Conservation (phyloP, 2,329 filamentous ascomycete genomes). For the Neonectria ditissima region DNA sequence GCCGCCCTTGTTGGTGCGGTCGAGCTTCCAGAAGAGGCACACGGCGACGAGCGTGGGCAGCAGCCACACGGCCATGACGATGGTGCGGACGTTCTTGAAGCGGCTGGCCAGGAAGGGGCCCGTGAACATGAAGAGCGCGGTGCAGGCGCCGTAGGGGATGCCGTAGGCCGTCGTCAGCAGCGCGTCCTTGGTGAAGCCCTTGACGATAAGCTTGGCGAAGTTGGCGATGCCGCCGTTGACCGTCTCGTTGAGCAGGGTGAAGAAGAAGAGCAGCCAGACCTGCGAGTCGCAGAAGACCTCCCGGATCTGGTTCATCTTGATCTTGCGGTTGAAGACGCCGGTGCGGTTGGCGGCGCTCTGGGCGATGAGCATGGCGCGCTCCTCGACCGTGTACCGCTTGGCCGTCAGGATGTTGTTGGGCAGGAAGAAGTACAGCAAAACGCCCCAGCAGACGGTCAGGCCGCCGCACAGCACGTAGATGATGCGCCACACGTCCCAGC, state of each 20-base stretch:
- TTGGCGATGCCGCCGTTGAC: slow-evolving; percentile 67
- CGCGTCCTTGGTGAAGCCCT: slow-evolving; percentile 55
- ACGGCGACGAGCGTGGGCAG: slow-evolving; percentile 63
- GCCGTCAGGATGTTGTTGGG: slow-evolving; percentile 60
- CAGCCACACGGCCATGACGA: slow-evolving; percentile 64
- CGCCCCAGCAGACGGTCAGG: slow-evolving; percentile 61
- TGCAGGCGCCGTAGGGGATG: slow-evolving; percentile 66
- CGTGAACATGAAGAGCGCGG: slow-evolving; percentile 64
- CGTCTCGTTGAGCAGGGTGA: slow-evolving; percentile 66
- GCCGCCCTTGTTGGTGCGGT: slow-evolving; percentile 55
- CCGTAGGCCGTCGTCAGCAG: slow-evolving; percentile 61
- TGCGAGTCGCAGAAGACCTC: slow-evolving; percentile 64
- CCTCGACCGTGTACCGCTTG: slow-evolving; percentile 40
- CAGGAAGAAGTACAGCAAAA: slow-evolving; percentile 57
- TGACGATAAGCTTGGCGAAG: slow-evolving; percentile 67
- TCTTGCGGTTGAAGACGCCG: slow-evolving; percentile 61
- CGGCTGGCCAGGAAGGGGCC: slow-evolving; percentile 64
- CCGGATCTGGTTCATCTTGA: slow-evolving; percentile 61
- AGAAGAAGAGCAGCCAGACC: slow-evolving; percentile 64
- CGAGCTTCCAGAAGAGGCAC: slow-evolving; percentile 63
- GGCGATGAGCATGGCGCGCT: slow-evolving; percentile 64
- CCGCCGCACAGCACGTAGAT: slow-evolving; percentile 66
- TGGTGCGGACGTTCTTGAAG: slow-evolving; percentile 63
- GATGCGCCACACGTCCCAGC: slow-evolving; percentile 61
- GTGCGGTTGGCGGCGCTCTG: slow-evolving; percentile 67